phyloP scores from a whole-genome alignment of 306 rosid genomes.

The Sechiopsis laciniata region DNA sequence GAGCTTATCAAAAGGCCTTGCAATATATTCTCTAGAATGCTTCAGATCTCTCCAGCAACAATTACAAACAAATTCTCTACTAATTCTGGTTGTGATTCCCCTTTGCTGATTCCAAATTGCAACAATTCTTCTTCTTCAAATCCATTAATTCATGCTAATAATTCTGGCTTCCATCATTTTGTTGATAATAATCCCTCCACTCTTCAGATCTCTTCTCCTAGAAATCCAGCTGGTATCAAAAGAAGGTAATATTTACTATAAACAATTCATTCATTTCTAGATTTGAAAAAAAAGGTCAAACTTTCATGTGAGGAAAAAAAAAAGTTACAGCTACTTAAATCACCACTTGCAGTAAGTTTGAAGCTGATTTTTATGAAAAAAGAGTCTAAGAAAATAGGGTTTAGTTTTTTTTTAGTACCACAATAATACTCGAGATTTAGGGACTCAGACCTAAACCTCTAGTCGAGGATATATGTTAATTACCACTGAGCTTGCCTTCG shows the following conservation, averaged over 20 bases:
- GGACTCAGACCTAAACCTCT: too few relatives aligned
- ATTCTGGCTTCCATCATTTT: conserved; percentile 17
- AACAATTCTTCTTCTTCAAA: neutral
- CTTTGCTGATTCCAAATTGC: conserved; percentile 13
- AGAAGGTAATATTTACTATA: conserved; percentile 33
- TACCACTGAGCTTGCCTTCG: too few relatives aligned
- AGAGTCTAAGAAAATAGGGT: conserved; percentile 1
- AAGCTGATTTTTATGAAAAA: neutral
- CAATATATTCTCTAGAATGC: conserved; percentile 69
- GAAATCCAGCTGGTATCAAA: conserved; percentile 46
- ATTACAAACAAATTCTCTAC: neutral
- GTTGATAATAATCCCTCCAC: conserved; percentile 21
- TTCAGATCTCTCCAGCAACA: conserved; percentile 74
- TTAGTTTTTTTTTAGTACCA: too few relatives aligned
- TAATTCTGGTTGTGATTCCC: neutral
- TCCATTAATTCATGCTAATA: conserved; percentile 16
- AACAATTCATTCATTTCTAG: neutral
- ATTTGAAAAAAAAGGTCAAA: neutral
- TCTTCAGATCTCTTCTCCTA: conserved; percentile 57
- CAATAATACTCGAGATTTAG: too few relatives aligned
- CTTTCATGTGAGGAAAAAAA: neutral
- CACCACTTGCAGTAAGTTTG: neutral
- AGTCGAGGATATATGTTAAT: too few relatives aligned
- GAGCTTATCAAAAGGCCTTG: conserved; percentile 26
- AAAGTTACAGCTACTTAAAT: neutral